Conservation (phyloP, 495 filamentous ascomycete species). For the Pyrenopolyporus hunteri region DNA sequence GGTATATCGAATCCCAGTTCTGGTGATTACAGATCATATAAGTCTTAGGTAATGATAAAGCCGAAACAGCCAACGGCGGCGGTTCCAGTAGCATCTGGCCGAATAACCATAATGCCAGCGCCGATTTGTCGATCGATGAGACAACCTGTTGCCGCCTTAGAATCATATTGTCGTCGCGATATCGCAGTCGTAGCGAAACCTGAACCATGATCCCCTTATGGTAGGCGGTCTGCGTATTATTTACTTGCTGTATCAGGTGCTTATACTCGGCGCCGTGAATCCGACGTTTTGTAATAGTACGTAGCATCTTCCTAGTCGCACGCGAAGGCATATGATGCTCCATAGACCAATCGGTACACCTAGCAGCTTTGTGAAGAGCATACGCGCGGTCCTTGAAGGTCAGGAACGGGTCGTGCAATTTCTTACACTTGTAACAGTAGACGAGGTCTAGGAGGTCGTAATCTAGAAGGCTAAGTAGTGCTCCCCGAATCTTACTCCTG, state of each 20-base stretch:
- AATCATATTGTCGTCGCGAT: constrained; percentile 21
- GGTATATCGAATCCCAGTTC: constrained; percentile 4
- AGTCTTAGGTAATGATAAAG: constrained; percentile 8
- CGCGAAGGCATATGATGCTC: constrained; percentile 37
- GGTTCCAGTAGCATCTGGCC: constrained; percentile 7
- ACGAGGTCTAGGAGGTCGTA: constrained; percentile 29
- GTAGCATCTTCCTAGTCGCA: constrained; percentile 30
- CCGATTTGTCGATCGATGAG: constrained; percentile 27
- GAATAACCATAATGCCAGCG: constrained; percentile 25
- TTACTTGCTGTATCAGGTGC: constrained; percentile 27
- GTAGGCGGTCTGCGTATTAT: constrained; percentile 26
- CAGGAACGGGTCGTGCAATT: constrained; percentile 27
- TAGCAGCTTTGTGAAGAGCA: constrained; percentile 13
- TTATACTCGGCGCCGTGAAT: constrained; percentile 30
- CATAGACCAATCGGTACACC: constrained; percentile 28
- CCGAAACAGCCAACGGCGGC: background rate
- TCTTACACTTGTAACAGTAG: constrained; percentile 36
- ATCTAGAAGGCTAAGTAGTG: constrained; percentile 20
- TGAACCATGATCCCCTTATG: constrained; percentile 27
- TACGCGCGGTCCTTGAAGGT: constrained; percentile 24
- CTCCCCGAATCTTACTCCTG: constrained; percentile 26
- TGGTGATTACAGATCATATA: constrained; percentile 26
- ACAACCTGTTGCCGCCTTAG: constrained; percentile 27
- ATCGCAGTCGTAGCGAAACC: constrained; percentile 20
- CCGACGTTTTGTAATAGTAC: constrained; percentile 30